Percentiles rank a stretch among this genome's conserved stretches.
phyloP scores from a whole-genome alignment of 23 red algal species.

The Gracilariopsis chorda region DNA sequence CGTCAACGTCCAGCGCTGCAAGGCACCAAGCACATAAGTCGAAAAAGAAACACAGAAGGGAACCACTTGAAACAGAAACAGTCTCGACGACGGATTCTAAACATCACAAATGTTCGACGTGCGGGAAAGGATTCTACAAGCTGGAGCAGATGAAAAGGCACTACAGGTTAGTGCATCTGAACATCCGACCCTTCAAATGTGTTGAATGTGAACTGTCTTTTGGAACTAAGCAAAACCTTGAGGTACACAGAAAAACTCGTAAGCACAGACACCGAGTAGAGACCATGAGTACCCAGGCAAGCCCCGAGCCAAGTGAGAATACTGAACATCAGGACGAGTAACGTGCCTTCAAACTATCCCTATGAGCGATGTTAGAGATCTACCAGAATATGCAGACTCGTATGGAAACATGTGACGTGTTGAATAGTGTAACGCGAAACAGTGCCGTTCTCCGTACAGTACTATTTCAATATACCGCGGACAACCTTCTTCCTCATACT shows the following conservation, averaged over 20 bases:
- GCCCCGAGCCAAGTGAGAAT: no score
- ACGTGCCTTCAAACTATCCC: no score
- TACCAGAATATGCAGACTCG: no score
- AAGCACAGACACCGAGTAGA: conserved; percentile 20
- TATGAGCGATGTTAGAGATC: no score
- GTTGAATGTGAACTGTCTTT: conserved; percentile 39
- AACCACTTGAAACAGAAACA: not conserved
- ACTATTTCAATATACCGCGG: no score
- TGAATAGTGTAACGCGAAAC: no score
- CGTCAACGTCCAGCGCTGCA: not conserved
- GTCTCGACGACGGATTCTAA: conserved; percentile 27
- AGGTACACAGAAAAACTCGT: conserved; percentile 57
- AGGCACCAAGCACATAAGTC: not conserved
- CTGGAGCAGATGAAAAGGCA: conserved; percentile 67
- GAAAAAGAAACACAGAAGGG: not conserved
- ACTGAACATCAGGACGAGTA: no score
- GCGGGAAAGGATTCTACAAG: conserved; percentile 51
- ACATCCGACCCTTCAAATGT: conserved; percentile 42
- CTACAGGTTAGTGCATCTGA: conserved; percentile 45
- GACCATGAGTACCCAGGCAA: not conserved
- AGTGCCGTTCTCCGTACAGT: no score
- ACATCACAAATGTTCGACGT: conserved; percentile 28
- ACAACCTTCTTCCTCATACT: no score
- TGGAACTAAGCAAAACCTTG: conserved; percentile 71
- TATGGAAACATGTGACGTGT: no score